Conservation (phyloP, 208 protist genomes). For the Leishmania arabica region DNA sequence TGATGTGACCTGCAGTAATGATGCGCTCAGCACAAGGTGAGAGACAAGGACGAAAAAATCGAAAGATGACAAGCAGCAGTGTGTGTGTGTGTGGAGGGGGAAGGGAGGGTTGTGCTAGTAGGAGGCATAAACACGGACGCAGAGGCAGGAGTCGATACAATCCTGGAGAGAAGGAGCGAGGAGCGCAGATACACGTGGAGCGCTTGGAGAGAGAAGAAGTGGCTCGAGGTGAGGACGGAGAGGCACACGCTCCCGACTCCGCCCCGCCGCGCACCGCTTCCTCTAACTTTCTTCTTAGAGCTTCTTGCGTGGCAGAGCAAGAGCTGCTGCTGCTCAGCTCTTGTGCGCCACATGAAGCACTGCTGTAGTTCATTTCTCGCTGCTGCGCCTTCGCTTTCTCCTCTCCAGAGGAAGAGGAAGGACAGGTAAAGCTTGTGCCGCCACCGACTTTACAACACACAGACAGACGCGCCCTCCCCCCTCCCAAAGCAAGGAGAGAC, state of each 20-base stretch:
- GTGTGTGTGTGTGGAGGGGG: neutral
- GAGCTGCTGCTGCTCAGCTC: neutral
- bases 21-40: neutral
- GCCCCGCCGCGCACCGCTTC: neutral
- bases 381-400: neutral
- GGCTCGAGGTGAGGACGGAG: neutral
- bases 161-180: neutral
- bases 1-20: neutral
- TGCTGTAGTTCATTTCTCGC: neutral
- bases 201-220: neutral
- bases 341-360: too few species aligned
- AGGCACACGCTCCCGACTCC: neutral
- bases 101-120: too few species aligned
- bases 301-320: neutral
- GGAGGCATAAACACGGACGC: neutral
- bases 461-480: neutral
- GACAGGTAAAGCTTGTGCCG: neutral
- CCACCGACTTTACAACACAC: neutral
- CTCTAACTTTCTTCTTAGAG: too few species aligned
- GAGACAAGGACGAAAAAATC: neutral
- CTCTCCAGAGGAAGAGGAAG: neutral
- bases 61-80: neutral
- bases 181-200: neutral
- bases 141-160: neutral
- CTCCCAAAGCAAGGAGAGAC: neutral